Evolutionary conservation across 495 filamentous ascomycete genomes (phyloP).

Genomic region (Xylaria flabelliformis): DNA sequence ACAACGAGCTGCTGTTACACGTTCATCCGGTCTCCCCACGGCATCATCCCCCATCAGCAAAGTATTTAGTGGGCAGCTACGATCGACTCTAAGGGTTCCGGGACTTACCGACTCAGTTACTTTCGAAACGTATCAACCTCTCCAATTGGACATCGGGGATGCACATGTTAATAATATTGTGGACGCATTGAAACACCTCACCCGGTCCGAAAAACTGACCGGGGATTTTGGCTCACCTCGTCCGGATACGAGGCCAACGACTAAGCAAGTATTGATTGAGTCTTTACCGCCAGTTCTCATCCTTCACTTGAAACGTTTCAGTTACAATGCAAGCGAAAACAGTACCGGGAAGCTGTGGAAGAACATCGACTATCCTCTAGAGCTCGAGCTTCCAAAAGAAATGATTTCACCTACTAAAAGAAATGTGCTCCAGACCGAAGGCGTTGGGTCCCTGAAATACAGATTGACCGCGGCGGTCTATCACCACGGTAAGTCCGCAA

Average conservation of each 20-base stretch:
- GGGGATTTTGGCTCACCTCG: constrained; percentile 86
- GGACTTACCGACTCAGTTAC: constrained; percentile 91
- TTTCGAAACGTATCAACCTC: constrained; percentile 88
- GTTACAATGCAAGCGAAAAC: constrained; percentile 83
- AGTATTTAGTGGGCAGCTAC: constrained; percentile 91
- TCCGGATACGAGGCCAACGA: constrained; percentile 76
- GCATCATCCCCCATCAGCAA: constrained; percentile 85
- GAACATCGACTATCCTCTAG: constrained; percentile 91
- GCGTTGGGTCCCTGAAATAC: constrained; percentile 74
- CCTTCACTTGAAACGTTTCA: constrained; percentile 95
- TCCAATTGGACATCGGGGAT: constrained; percentile 92
- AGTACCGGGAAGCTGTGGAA: constrained; percentile 99
- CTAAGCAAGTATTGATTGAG: constrained; percentile 95
- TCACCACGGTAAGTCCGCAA: constrained; percentile 95
- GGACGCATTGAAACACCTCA: constrained; percentile 86
- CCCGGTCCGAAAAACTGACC: constrained; percentile 80
- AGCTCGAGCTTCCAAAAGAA: constrained; percentile 92
- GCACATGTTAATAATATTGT: constrained; percentile 86
- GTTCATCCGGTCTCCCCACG: constrained; percentile 78
- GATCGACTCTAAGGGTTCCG: constrained; percentile 86
- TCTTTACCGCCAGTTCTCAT: constrained; percentile 91
- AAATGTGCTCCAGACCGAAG: constrained; percentile 64
- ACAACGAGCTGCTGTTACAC: constrained; percentile 84
- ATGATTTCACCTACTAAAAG: constrained; percentile 82
- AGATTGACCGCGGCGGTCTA: constrained; percentile 91